These are phyloP conservation scores for Fusarium foetens DNA, from an alignment of 2,329 filamentous ascomycete species.

Conservation along the genomic window DNA sequence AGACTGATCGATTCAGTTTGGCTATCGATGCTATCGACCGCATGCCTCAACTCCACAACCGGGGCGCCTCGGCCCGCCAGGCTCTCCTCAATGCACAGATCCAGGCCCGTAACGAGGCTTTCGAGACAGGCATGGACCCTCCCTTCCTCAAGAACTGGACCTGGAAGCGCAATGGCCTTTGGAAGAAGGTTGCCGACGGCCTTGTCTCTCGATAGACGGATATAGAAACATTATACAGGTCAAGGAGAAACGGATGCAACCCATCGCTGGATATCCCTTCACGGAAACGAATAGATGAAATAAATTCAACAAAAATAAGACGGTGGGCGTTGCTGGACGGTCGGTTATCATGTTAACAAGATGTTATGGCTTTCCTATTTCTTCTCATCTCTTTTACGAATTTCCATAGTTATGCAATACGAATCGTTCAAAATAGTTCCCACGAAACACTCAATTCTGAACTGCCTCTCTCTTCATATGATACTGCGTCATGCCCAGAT, in stretches of 20 bases:
- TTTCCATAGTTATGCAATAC: constrained; percentile 27
- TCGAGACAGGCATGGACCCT: constrained; percentile 76
- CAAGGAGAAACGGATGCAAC: background rate
- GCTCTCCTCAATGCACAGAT: constrained; percentile 72
- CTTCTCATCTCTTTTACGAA: constrained; percentile 28
- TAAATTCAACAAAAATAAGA: constrained; percentile 20
- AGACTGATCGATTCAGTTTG: constrained; percentile 79
- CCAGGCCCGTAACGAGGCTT: constrained; percentile 70
- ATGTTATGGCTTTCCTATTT: constrained; percentile 26
- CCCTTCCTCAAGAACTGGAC: constrained; percentile 72
- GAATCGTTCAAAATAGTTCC: constrained; percentile 14
- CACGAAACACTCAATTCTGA: background rate
- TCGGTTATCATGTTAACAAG: constrained; percentile 27
- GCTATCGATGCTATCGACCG: constrained; percentile 81
- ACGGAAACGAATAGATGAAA: constrained; percentile 26
- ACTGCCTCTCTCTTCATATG: constrained; percentile 47
- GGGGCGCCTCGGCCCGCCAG: constrained; percentile 70
- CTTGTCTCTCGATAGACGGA: constrained; percentile 39
- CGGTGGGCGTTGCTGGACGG: constrained; percentile 35
- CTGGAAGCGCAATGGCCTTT: constrained; percentile 64
- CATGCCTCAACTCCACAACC: constrained; percentile 71
- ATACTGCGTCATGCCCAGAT: constrained; percentile 37
- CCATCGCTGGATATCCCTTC: constrained; percentile 5
- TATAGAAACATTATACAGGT: constrained; percentile 3
- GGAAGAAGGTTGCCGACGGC: constrained; percentile 47